phyloP scores from a whole-genome alignment of 2,329 filamentous ascomycete species.

The Scytalidium sp. region DNA sequence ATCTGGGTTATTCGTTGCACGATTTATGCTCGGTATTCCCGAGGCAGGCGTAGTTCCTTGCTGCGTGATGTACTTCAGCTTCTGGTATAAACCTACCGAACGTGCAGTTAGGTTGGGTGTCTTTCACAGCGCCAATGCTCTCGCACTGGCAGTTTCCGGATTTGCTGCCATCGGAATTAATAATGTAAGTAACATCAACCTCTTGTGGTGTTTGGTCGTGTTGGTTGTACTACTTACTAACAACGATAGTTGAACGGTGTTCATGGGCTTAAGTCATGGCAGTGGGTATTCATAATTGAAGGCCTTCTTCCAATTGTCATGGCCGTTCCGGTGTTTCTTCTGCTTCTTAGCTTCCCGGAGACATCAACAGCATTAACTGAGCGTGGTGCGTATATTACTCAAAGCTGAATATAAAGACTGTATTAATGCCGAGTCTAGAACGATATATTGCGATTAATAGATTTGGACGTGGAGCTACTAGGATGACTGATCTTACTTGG shows the following conservation, averaged over 20 bases:
- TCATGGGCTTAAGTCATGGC: slow-evolving; percentile 10
- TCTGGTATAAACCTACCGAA: slow-evolving; percentile 12
- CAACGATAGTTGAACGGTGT: slow-evolving; percentile 2
- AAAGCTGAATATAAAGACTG: no score
- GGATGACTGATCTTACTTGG: slow-evolving; percentile 17
- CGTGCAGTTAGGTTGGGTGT: slow-evolving; percentile 6
- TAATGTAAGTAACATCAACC: slow-evolving; percentile 4
- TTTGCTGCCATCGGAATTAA: slow-evolving; percentile 19
- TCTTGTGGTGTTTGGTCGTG: no score
- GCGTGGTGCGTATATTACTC: slow-evolving; percentile 5
- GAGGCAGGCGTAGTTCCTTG: slow-evolving; percentile 28
- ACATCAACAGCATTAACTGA: slow-evolving; percentile 15
- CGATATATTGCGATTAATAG: slow-evolving; percentile 20
- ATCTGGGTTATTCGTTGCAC: slow-evolving; percentile 14
- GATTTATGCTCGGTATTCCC: slow-evolving; percentile 19
- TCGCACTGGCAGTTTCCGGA: slow-evolving; percentile 14
- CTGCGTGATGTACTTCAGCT: slow-evolving; percentile 10
- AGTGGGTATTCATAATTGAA: slow-evolving; percentile 16
- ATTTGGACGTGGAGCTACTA: slow-evolving; percentile 16
- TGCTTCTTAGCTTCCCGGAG: slow-evolving; percentile 21
- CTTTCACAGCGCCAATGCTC: slow-evolving; percentile 9
- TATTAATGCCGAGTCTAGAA: slow-evolving; percentile 5
- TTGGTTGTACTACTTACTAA: not conserved
- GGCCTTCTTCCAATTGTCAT: slow-evolving; percentile 11
- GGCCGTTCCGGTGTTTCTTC: slow-evolving; percentile 14